Evolutionary conservation across 805 yeast species (phyloP).

Genomic region (Lipomyces yamadae): DNA sequence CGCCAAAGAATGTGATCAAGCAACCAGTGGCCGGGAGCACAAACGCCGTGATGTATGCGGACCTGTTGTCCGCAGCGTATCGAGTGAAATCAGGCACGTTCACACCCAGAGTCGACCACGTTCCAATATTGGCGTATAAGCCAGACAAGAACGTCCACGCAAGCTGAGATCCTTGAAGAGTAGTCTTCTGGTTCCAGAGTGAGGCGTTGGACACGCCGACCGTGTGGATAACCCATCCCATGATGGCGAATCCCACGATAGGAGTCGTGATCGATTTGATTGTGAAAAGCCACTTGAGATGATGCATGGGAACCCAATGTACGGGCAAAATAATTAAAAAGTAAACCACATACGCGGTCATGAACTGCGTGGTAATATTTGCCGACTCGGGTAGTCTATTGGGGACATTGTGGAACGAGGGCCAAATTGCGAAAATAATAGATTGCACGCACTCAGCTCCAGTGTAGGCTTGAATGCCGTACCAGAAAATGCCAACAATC

Average conservation of each 20-base stretch:
- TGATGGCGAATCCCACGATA: constrained; percentile 78
- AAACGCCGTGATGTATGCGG: constrained; percentile 16
- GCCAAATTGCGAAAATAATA: constrained; percentile 78
- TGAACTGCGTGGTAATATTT: constrained; percentile 52
- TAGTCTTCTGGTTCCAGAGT: constrained; percentile 13
- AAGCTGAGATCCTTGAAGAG: constrained; percentile 44
- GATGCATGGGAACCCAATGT: constrained; percentile 80
- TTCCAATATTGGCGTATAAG: constrained; percentile 58
- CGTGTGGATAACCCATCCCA: constrained; percentile 76
- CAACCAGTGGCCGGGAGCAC: constrained; percentile 24
- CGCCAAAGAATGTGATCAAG: constrained; percentile 28
- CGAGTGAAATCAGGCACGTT: constrained; percentile 57
- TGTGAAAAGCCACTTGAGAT: constrained; percentile 81
- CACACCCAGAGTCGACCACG: constrained; percentile 48
- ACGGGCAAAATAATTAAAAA: constrained; percentile 82
- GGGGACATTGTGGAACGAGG: constrained; percentile 44
- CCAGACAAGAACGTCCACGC: constrained; percentile 56
- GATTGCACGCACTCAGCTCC: constrained; percentile 81
- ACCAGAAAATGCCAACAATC: constrained; percentile 81
- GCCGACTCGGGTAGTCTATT: constrained; percentile 48
- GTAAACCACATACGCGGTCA: constrained; percentile 77
- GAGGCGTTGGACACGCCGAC: constrained; percentile 59
- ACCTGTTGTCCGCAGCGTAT: constrained; percentile 50
- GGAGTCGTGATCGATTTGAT: constrained; percentile 80
- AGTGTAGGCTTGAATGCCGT: constrained; percentile 81